These are phyloP conservation scores for Clavulina sp. DNA, from an alignment of 768 basidiomycete genomes.

Conservation along the genomic window DNA sequence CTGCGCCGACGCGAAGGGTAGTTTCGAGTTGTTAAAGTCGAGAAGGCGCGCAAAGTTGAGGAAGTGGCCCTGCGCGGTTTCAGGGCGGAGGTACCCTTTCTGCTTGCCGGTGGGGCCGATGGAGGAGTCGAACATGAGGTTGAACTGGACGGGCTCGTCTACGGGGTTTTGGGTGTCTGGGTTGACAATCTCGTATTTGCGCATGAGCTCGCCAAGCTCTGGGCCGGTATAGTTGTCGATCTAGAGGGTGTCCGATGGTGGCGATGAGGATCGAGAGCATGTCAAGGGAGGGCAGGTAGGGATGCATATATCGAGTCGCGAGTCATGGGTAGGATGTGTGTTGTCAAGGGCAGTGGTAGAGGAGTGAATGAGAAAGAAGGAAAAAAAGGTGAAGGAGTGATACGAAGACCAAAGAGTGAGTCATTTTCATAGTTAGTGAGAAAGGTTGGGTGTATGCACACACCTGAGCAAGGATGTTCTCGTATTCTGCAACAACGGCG, in stretches of 20 bases:
- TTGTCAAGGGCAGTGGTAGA: too few species aligned
- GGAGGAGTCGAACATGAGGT: slow-evolving; percentile 95
- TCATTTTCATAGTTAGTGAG: neutral
- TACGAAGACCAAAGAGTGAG: neutral
- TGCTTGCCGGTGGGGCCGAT: slow-evolving; percentile 96
- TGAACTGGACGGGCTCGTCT: slow-evolving; percentile 86
- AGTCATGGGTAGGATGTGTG: too few species aligned
- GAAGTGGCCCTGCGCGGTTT: slow-evolving; percentile 98
- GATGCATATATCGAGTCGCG: too few species aligned
- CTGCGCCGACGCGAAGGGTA: slow-evolving; percentile 95
- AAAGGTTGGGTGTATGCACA: slow-evolving; percentile 13
- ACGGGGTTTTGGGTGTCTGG: slow-evolving; percentile 90
- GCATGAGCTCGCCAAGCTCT: slow-evolving; percentile 75
- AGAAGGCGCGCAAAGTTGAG: slow-evolving; percentile 93
- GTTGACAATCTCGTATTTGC: slow-evolving; percentile 61
- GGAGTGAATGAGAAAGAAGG: too few species aligned
- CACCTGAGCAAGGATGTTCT: slow-evolving; percentile 75
- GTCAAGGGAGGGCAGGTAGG: too few species aligned
- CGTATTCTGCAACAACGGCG: slow-evolving; percentile 56
- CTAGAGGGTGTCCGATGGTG: too few species aligned
- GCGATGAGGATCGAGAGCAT: neutral
- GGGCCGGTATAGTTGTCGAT: slow-evolving; percentile 88
- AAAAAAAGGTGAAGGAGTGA: neutral
- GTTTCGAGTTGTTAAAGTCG: slow-evolving; percentile 92
- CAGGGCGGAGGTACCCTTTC: slow-evolving; percentile 90